Percentiles rank a stretch among this genome's conserved stretches.
These are phyloP conservation scores for Phytopythium delawarense DNA, from an alignment of 352 stramenopile genomes.

Conservation along the genomic window DNA sequence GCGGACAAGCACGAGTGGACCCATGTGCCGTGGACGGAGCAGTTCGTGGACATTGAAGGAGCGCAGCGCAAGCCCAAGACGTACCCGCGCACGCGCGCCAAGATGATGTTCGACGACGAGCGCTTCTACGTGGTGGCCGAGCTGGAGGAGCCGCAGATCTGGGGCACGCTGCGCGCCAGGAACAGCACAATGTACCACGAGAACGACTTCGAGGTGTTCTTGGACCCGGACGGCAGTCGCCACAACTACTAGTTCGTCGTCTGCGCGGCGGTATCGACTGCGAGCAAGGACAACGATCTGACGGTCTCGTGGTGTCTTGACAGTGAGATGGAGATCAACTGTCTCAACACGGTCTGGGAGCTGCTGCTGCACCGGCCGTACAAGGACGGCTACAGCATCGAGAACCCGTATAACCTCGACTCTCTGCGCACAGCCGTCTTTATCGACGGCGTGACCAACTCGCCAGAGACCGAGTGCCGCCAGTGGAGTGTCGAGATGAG, in stretches of 20 bases:
- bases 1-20: constrained; percentile 67
- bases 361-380: constrained; percentile 87
- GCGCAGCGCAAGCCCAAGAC: constrained; percentile 31
- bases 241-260: constrained; percentile 84
- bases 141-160: constrained; percentile 67
- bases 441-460: constrained; percentile 75
- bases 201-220: constrained; percentile 93
- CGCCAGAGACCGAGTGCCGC: constrained; percentile 41
- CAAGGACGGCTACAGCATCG: constrained; percentile 78
- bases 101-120: constrained; percentile 83
- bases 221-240: constrained; percentile 78
- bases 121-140: constrained; percentile 66
- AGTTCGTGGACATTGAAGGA: constrained; percentile 81
- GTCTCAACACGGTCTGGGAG: constrained; percentile 90
- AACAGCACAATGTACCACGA: constrained; percentile 86
- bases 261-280: neutral
- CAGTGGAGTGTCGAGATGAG: constrained; percentile 87
- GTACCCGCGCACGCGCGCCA: constrained; percentile 51
- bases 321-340: constrained; percentile 90
- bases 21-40: constrained; percentile 59
- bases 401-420: constrained; percentile 67
- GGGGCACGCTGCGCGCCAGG: constrained; percentile 61
- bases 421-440: constrained; percentile 43
- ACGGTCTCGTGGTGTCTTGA: no score
- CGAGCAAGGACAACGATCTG: no score